phyloP scores from a whole-genome alignment of 495 filamentous ascomycete genomes.

The Penicillium macrosclerotiorum region DNA sequence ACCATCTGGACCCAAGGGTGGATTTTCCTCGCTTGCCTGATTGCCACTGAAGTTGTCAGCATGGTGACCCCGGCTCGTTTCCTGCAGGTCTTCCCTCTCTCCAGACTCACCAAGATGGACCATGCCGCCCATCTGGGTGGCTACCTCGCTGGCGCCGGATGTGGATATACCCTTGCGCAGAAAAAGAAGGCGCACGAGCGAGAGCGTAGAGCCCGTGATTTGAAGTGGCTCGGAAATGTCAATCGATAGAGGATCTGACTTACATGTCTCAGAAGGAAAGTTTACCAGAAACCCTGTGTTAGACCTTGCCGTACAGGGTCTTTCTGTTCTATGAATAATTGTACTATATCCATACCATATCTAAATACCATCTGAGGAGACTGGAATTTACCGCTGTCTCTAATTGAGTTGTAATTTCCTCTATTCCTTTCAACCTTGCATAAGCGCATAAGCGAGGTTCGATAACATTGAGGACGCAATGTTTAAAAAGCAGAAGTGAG shows the following conservation, averaged over 20 bases:
- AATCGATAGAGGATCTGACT: background rate
- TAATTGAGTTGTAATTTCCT: too few relatives aligned
- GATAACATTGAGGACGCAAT: too few relatives aligned
- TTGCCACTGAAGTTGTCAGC: conserved; percentile 38
- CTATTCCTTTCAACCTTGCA: too few relatives aligned
- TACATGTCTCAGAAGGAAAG: too few relatives aligned
- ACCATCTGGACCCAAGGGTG: conserved; percentile 34
- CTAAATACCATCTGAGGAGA: too few relatives aligned
- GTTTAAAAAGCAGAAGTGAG: too few relatives aligned
- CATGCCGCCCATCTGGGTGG: conserved; percentile 74
- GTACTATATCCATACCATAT: background rate
- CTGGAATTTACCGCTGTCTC: too few relatives aligned
- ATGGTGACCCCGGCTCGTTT: conserved; percentile 28
- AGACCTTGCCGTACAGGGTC: background rate
- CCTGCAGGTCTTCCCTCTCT: conserved; percentile 21
- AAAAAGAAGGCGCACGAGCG: conserved; percentile 15
- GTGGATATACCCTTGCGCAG: conserved; percentile 25
- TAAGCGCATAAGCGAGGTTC: too few relatives aligned
- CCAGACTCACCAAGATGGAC: conserved; percentile 49
- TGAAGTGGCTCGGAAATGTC: conserved; percentile 15
- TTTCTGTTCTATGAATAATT: too few relatives aligned
- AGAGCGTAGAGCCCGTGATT: conserved; percentile 16
- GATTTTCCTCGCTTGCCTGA: conserved; percentile 34
- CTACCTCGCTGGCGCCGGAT: conserved; percentile 49
- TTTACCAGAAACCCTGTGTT: too few relatives aligned